These are phyloP conservation scores for Clitopilus hobsonii DNA, from an alignment of 768 basidiomycete genomes.

Conservation along the genomic window DNA sequence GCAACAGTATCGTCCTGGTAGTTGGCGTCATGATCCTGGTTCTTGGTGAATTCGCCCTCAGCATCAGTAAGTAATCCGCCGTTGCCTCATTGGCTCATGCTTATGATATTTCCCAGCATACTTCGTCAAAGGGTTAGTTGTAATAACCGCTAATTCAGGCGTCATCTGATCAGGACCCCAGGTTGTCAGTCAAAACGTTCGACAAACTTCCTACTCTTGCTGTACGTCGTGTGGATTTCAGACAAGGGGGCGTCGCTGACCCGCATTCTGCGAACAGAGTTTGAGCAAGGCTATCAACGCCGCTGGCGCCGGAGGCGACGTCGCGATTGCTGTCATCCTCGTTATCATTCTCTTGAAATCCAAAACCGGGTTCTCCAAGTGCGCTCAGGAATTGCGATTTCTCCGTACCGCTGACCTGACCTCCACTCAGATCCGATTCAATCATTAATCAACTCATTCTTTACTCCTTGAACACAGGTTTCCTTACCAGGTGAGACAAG, in stretches of 20 bases:
- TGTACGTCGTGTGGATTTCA: background rate
- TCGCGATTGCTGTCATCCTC: background rate
- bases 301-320: background rate
- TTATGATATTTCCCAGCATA: background rate
- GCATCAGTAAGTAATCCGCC: background rate
- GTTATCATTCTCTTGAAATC: background rate
- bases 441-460: conserved; percentile 11
- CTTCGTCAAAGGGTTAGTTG: background rate
- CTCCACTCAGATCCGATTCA: conserved; percentile 6
- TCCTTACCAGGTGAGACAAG: conserved; percentile 8
- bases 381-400: background rate
- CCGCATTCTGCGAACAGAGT: too few relatives aligned
- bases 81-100: background rate
- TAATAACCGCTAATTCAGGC: background rate
- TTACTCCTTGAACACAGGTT: conserved; percentile 9
- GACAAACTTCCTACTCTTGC: background rate
- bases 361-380: conserved; percentile 10
- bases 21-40: background rate
- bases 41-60: background rate
- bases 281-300: background rate
- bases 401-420: background rate
- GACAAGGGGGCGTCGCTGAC: too few relatives aligned
- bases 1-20: background rate
- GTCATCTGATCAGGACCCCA: too few relatives aligned
- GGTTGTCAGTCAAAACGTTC: background rate